Conservation (phyloP, 345 rosid genomes). For the Gossypium thurberi region DNA sequence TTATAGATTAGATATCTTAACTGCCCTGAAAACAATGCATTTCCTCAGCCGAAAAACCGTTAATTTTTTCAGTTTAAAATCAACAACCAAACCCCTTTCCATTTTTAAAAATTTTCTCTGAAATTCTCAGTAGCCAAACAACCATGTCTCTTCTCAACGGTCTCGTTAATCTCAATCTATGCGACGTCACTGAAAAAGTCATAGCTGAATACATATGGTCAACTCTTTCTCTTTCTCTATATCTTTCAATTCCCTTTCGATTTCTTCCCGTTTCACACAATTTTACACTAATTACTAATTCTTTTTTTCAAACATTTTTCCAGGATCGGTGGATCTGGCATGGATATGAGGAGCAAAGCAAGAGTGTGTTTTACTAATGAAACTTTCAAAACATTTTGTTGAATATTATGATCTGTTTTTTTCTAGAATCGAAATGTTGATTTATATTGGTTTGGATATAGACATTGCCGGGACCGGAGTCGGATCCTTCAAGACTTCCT, state of each 20-base stretch:
- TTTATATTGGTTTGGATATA: not conserved
- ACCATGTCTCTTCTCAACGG: slow-evolving; percentile 50
- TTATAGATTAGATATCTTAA: not conserved
- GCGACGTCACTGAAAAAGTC: slow-evolving; percentile 49
- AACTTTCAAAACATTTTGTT: not conserved
- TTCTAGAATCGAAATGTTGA: not conserved
- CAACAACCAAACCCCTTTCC: not conserved
- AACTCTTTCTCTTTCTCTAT: not conserved
- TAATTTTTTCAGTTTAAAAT: not conserved
- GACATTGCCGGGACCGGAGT: slow-evolving; percentile 54
- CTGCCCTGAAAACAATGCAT: not conserved
- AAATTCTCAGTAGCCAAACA: not conserved
- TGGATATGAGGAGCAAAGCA: slow-evolving; percentile 75
- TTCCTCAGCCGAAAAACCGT: not conserved
- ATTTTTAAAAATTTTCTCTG: not conserved
- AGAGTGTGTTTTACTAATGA: slow-evolving; percentile 27
- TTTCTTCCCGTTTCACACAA: not conserved
- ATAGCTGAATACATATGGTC: slow-evolving; percentile 83
- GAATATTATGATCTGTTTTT: not conserved
- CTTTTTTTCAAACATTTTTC: not conserved
- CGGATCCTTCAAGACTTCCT: slow-evolving; percentile 57
- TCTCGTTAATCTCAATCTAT: slow-evolving; percentile 59
- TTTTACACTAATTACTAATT: not conserved
- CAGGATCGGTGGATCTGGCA: slow-evolving; percentile 78
- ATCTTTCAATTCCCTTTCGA: not conserved